Base-by-base conservation (phyloP, 1,284 basidiomycete species). In the Microbotryomycetes sp. region DNA sequence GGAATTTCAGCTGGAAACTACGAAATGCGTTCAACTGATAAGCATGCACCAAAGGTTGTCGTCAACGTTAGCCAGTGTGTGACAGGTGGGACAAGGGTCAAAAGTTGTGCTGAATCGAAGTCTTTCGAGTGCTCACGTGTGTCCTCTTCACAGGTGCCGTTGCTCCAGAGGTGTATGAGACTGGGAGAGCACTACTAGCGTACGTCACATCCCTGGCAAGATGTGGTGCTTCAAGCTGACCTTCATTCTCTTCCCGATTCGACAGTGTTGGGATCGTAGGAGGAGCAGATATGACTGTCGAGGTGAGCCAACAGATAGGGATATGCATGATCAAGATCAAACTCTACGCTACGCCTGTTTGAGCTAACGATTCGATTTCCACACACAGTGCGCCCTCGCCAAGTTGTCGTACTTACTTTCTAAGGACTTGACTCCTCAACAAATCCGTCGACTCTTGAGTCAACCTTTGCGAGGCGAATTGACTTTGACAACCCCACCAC, bases 21-120 rank as follows among this genome's bases (percentile, higher is more conserved):
- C n/a, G n/a, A n/a, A n/a, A n/a, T n/a, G n/a, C n/a, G n/a, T n/a
- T n/a, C n/a, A n/a, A n/a, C n/a, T n/a, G n/a, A n/a, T n/a, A n/a
- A n/a, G n/a, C n/a, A n/a, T n/a, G n/a, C n/a, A n/a, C n/a, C n/a
- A n/a, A 26, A 57, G 55, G 55, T 94, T 42, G 84, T 96, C 52
- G 90, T 96, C 52, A 90, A 92, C 14, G 92, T 94, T 60, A 87
- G 89, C 0, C 92, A 96, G 72, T 94, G 92, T 73, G 75, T 85
- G 16, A 91, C 49, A 6, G 67, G 63, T 56, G 56, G 16, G 19
- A 7, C 14, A 56, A 57, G 26, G 19, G 31, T 26, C 30, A n/a
- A 15, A n/a, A n/a, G n/a, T n/a, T n/a, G n/a, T n/a, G n/a, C n/a
- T n/a, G n/a, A n/a, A n/a, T n/a, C n/a, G n/a, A n/a, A n/a, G n/a